These are phyloP conservation scores for Cyclotella cryptica DNA, from an alignment of 108 stramenopile species.

Conservation along the genomic window DNA sequence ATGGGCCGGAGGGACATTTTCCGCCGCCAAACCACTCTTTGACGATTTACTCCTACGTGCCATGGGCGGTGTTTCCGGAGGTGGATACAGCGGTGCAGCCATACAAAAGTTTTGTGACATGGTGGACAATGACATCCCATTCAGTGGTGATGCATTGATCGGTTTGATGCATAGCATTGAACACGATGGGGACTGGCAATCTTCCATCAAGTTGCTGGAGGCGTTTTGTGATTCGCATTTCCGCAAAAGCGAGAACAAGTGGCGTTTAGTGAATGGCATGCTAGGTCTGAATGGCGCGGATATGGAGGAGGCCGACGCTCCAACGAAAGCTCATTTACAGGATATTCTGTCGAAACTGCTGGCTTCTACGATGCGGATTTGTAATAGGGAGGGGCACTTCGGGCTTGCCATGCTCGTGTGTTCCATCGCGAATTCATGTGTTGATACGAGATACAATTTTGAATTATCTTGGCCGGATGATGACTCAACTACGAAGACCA, in stretches of 20 bases:
- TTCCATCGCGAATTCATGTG: conserved; percentile 26
- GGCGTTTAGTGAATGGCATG: conserved; percentile 35
- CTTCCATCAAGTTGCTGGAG: conserved; percentile 54
- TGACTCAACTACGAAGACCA: conserved; percentile 10
- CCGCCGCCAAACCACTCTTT: conserved; percentile 60
- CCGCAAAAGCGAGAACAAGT: conserved; percentile 14
- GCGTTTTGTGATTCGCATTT: conserved; percentile 34
- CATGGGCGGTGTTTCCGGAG: conserved; percentile 38
- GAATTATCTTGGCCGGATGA: conserved; percentile 5
- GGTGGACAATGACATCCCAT: conserved; percentile 53
- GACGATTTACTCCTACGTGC: conserved; percentile 76
- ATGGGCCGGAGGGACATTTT: conserved; percentile 75
- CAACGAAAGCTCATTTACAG: conserved; percentile 16
- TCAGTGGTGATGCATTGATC: conserved; percentile 64
- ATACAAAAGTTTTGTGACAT: conserved; percentile 57
- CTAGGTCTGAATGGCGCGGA: not conserved
- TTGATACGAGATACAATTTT: conserved; percentile 8
- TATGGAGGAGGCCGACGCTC: not conserved
- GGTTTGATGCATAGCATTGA: conserved; percentile 71
- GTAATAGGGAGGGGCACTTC: conserved; percentile 65
- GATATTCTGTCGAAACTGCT: conserved; percentile 31
- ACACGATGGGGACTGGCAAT: conserved; percentile 66
- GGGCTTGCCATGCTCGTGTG: conserved; percentile 63
- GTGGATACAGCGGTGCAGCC: conserved; percentile 44
- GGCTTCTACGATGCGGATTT: conserved; percentile 57